Percentiles rank a stretch among this genome's conserved stretches.
Conservation (phyloP, 176 grass and related monocot species). For the Cymbopogon citratus region DNA sequence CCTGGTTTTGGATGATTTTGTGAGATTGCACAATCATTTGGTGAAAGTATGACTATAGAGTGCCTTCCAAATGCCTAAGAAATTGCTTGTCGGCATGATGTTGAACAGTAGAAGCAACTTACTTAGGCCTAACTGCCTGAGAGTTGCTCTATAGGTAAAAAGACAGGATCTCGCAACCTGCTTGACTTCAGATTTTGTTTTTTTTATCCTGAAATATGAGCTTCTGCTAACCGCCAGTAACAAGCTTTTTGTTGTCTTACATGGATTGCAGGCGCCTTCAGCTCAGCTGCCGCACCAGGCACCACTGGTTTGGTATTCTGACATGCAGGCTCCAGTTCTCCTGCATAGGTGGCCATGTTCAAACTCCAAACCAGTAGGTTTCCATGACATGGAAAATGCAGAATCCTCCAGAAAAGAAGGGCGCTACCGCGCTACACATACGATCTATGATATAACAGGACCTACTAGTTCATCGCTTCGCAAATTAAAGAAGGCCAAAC, state of each 20-base stretch:
- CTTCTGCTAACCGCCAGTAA: not conserved
- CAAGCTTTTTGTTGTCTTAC: not conserved
- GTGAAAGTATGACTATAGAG: conserved; percentile 28
- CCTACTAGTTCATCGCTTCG: not conserved
- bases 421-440: not conserved
- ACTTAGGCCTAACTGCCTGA: not conserved
- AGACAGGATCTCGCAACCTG: not conserved
- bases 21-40: conserved; percentile 75
- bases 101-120: not conserved
- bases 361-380: not conserved
- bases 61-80: not conserved
- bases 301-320: not conserved
- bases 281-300: not conserved
- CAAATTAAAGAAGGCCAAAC: not conserved
- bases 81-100: not conserved
- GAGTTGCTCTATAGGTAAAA: conserved; percentile 16
- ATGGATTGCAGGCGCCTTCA: not conserved
- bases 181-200: not conserved
- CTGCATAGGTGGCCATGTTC: conserved; percentile 3
- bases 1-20: conserved; percentile 75
- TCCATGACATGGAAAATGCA: not conserved
- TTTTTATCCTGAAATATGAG: not conserved
- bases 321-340: not conserved
- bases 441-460: not conserved
- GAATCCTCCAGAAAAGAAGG: not conserved